Evolutionary conservation across 352 stramenopile genomes (phyloP).

Genomic region (Pseudoperonospora humuli): DNA sequence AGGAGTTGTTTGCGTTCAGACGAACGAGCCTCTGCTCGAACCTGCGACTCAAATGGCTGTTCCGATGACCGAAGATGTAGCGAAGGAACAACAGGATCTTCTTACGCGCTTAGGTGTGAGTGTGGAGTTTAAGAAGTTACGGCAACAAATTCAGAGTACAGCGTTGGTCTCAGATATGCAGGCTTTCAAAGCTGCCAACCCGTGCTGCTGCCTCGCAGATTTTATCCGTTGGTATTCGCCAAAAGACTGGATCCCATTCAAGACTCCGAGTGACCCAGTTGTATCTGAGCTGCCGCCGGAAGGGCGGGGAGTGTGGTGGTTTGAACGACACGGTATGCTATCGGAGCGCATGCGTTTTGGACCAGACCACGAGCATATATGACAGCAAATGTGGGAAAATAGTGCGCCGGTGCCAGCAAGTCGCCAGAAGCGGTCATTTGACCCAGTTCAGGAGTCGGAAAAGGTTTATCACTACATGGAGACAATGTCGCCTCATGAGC

Average conservation of each 20-base stretch:
- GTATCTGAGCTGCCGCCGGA: slow-evolving; percentile 29
- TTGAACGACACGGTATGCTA: slow-evolving; percentile 58
- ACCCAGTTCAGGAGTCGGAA: slow-evolving; percentile 64
- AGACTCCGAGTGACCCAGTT: slow-evolving; percentile 15
- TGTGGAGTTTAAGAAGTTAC: slow-evolving; percentile 52
- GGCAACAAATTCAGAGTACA: slow-evolving; percentile 69
- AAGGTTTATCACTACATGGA: slow-evolving; percentile 81
- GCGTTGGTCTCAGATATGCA: slow-evolving; percentile 78
- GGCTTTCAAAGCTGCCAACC: slow-evolving; percentile 80
- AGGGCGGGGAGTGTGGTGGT: slow-evolving; percentile 53
- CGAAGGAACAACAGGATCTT: slow-evolving; percentile 69
- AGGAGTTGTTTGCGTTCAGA: slow-evolving; percentile 37
- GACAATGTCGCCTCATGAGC: slow-evolving; percentile 62
- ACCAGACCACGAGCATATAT: slow-evolving; percentile 37
- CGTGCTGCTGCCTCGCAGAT: slow-evolving; percentile 50
- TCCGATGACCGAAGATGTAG: slow-evolving; percentile 72
- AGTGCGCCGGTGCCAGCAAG: slow-evolving; percentile 36
- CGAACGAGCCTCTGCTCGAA: slow-evolving; percentile 44
- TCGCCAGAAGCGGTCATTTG: slow-evolving; percentile 68
- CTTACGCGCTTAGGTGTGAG: slow-evolving; percentile 58
- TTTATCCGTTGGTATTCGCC: slow-evolving; percentile 83
- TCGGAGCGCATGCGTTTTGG: slow-evolving; percentile 64
- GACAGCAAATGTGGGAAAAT: slow-evolving; percentile 72
- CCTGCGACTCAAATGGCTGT: slow-evolving; percentile 59
- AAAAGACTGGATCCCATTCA: slow-evolving; percentile 63